Conservation (phyloP, 345 rosid species). For the Ailanthus altissimus region DNA sequence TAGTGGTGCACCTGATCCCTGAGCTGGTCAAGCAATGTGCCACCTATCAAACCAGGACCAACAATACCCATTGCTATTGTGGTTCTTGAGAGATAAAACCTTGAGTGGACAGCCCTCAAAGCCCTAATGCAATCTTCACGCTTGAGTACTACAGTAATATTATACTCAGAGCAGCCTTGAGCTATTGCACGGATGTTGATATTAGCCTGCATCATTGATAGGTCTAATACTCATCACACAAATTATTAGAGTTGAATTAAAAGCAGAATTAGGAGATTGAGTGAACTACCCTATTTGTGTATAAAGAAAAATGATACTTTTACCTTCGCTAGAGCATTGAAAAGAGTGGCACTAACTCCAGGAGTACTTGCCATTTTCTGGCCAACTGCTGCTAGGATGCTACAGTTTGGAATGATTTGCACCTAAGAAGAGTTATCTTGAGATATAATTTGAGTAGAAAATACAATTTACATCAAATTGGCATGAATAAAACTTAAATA, state of each 20-base stretch:
- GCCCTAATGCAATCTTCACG: conserved; percentile 96
- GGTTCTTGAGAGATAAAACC: conserved; percentile 92
- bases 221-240: background rate
- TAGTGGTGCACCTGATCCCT: conserved; percentile 73
- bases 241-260: background rate
- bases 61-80: conserved; percentile 92
- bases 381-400: conserved; percentile 96
- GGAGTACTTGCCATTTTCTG: conserved; percentile 99
- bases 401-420: conserved; percentile 78
- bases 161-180: conserved; percentile 99
- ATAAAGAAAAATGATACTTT: conserved; percentile 8
- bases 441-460: conserved; percentile 21
- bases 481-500: background rate
- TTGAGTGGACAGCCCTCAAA: conserved; percentile 92
- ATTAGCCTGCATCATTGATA: conserved; percentile 68
- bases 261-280: background rate
- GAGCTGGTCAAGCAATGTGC: conserved; percentile 90
- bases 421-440: conserved; percentile 52
- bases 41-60: conserved; percentile 97
- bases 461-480: conserved; percentile 14
- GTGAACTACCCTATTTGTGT: background rate
- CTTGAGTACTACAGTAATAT: conserved; percentile 82
- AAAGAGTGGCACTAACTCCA: conserved; percentile 96
- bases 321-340: conserved; percentile 96
- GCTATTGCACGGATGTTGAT: conserved; percentile 95